Conservation (phyloP, 2,329 filamentous ascomycete species). For the Elsinoe perseae region DNA sequence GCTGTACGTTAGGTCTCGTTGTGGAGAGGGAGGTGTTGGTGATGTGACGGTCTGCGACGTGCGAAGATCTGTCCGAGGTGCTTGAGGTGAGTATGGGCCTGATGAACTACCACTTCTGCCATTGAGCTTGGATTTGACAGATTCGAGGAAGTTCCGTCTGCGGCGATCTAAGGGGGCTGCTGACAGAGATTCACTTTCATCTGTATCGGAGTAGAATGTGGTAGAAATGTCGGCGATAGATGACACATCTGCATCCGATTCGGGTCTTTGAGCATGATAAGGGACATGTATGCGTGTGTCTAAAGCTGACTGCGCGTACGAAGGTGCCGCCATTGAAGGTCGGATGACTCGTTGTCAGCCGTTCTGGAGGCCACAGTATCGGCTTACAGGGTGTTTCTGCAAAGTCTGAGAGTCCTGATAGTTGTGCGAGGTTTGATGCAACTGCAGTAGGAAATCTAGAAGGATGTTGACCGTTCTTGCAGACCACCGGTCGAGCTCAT, state of each 20-base stretch:
- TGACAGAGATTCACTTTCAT: slow-evolving; percentile 7
- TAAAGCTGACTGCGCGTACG: slow-evolving; percentile 5
- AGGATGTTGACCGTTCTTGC: not conserved
- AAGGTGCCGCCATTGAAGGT: slow-evolving; percentile 11
- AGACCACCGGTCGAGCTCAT: slow-evolving; percentile 9
- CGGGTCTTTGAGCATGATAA: not conserved
- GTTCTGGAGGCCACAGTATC: too few species aligned
- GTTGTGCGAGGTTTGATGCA: not conserved
- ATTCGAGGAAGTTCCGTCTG: not conserved
- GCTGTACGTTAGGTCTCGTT: slow-evolving; percentile 2
- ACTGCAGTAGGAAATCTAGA: not conserved
- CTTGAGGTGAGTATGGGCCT: slow-evolving; percentile 7
- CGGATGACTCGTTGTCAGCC: not conserved
- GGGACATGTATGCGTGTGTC: not conserved
- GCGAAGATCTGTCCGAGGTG: not conserved
- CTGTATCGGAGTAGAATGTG: slow-evolving; percentile 13
- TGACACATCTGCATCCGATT: slow-evolving; percentile 12
- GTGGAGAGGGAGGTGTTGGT: slow-evolving; percentile 1
- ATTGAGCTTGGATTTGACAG: slow-evolving; percentile 2
- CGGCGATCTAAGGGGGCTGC: not conserved
- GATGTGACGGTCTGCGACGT: not conserved
- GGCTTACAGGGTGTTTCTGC: too few species aligned
- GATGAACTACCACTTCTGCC: not conserved
- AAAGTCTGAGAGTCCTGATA: not conserved
- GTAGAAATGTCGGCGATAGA: slow-evolving; percentile 15